phyloP scores from a whole-genome alignment of 805 yeast genomes.

The Maudiozyma saulgeensis region DNA sequence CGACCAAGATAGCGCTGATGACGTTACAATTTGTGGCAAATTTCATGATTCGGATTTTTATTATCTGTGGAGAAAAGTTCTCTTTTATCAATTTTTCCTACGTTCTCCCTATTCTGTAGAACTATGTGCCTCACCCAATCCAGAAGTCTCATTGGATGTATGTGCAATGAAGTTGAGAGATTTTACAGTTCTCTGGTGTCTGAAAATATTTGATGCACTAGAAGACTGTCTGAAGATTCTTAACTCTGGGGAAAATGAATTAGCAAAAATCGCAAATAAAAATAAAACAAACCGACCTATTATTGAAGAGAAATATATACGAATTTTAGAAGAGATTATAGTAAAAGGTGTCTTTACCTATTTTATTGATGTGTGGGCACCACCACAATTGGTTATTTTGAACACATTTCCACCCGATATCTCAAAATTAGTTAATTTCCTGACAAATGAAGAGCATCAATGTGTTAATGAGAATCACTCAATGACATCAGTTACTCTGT shows the following conservation, averaged over 20 bases:
- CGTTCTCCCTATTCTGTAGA: conserved; percentile 12
- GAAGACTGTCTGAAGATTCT: conserved; percentile 8
- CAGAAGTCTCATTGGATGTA: conserved; percentile 17
- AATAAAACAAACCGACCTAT: background rate
- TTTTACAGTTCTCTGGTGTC: conserved; percentile 23
- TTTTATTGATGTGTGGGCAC: conserved; percentile 48
- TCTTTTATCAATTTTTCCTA: conserved; percentile 21
- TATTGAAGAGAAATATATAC: background rate
- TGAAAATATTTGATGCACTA: conserved; percentile 17
- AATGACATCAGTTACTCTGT: background rate
- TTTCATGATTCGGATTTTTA: conserved; percentile 13
- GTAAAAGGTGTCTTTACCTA: conserved; percentile 19
- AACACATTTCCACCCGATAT: conserved; percentile 35
- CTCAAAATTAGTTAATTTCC: conserved; percentile 13
- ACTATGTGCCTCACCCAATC: conserved; percentile 18
- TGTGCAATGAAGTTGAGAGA: conserved; percentile 27
- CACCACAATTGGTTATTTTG: conserved; percentile 44
- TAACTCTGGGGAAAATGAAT: background rate
- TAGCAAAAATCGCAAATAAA: background rate
- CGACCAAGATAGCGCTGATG: conserved; percentile 6
- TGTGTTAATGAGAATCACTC: conserved; percentile 4
- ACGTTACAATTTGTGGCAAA: conserved; percentile 13
- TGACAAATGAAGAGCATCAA: conserved; percentile 12
- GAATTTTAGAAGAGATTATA: conserved; percentile 13
- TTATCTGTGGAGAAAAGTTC: conserved; percentile 20